Base-by-base conservation (phyloP, 2,329 filamentous ascomycete genomes). In the Aaosphaeria pasadenensis region DNA sequence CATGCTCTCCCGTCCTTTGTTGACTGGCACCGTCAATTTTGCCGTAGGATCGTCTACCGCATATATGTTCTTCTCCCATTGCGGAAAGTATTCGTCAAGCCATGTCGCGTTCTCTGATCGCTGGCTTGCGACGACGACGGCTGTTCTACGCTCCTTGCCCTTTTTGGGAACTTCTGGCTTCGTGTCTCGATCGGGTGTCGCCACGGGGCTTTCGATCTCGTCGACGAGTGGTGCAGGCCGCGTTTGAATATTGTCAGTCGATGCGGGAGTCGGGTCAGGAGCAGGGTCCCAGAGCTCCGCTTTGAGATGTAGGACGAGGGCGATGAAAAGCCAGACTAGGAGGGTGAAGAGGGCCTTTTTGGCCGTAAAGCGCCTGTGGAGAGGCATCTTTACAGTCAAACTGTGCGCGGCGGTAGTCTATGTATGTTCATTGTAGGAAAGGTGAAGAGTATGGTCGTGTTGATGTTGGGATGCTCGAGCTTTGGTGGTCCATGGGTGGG, bases 1-100 rank as follows among this genome's bases (percentile, higher is more conserved):
- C 74, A 78, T 78, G 17, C 70, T 72, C 54, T 78, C 76, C 36
- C 74, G 64, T 0, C 75, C 75, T 55, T 77, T 77, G 54, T 78
- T 77, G 42, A 61, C 62, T 1, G 74, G 74, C 7, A 77, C 72
- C 0, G 64, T 74, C 24, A 75, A 58, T 29, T 54, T 46, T 5
- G 72, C 71, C 38, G 53, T 45, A 1, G 55, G 52, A 48, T 73
- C 67, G 48, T 77, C 72, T 1, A 75, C 74, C 4, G 64, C 60
- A 56, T 77, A 77, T 13, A 76, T 68, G 33, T 65, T 58, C 53
- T 70, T 67, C 46, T 68, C 59, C 67, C 70, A 74, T 6, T 66
- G 45, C 0, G 70, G 60, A 33, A 74, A 73, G 40, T 66, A 62
- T 35, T 60, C 53, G 4, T 59, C 50, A 17, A 74, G 62, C 72